Conservation (phyloP, 2,329 filamentous ascomycete genomes). For the Fusarium nodosum region DNA sequence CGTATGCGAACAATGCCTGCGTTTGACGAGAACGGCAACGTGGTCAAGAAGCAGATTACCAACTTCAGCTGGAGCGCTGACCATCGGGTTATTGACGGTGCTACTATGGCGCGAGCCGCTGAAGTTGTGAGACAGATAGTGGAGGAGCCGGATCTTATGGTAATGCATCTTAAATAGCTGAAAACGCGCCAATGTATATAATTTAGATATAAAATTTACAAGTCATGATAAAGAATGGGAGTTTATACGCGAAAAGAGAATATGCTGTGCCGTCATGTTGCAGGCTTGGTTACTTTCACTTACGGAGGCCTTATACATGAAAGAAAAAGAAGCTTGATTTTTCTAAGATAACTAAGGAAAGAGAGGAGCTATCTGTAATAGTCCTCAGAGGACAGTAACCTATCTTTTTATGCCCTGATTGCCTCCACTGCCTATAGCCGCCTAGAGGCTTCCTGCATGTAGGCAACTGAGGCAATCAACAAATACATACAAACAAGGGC, state of each 20-base stretch:
- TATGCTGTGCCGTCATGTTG: conserved; percentile 11
- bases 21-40: conserved; percentile 71
- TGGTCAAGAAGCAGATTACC: conserved; percentile 83
- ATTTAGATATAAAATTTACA: conserved; percentile 17
- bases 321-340: too few species aligned
- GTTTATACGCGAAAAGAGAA: not conserved
- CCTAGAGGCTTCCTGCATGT: too few species aligned
- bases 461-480: too few species aligned
- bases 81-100: conserved; percentile 93
- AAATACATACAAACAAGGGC: too few species aligned
- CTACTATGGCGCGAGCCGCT: conserved; percentile 91
- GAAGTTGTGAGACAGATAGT: conserved; percentile 82
- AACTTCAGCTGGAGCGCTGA: conserved; percentile 98
- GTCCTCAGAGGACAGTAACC: too few species aligned
- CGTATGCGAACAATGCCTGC: conserved; percentile 84
- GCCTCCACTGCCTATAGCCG: too few species aligned
- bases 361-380: too few species aligned
- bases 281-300: conserved; percentile 3
- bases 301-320: not conserved
- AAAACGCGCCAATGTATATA: conserved; percentile 16
- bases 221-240: conserved; percentile 1
- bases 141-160: conserved; percentile 88
- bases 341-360: too few species aligned
- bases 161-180: conserved; percentile 80
- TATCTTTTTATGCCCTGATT: too few species aligned